Base-by-base conservation (phyloP, 2,329 filamentous ascomycete species). In the Mollisiaceae sp. region DNA sequence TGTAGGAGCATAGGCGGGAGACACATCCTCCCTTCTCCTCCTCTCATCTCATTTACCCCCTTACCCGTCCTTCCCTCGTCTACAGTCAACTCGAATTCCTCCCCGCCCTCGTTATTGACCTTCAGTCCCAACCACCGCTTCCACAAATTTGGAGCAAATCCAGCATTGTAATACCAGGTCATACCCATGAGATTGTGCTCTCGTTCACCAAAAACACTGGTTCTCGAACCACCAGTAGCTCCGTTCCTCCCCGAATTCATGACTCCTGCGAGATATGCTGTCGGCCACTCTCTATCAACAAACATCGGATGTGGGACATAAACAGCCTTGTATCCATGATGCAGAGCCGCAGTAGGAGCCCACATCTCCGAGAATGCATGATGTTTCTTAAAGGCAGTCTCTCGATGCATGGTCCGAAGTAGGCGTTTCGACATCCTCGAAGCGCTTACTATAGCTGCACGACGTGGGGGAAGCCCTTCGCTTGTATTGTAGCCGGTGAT, bases 331-430 rank as follows among this genome's bases (percentile, higher is more conserved):
- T 92, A 89, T 12, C 94, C 94, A 76, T 97, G 94, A 66, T 97
- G 94, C 11, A 98, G 84, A 1, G 94, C 92, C 0, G 92, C 89
- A 0, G 91, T 95, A 0, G 90, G 90, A 0, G 94, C 92, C 93
- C 93, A 97, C 94, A 97, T 97, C 78, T 98, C 94, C 0, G 93
- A 92, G 77, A 97, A 97, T 81, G 95, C 96, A 69, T 92, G 91
- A 78, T 96, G 91, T 72, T 93, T 94, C 75, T 90, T 89, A 73
- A 92, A 86, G 36, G 89, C 88, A 4, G 94, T 97, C 81, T 97
- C 93, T 63, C 88, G 86, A 81, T 98, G 94, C 94, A 98, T 98
- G 20, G 90, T 90, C 67, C 89, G 82, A 15, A 98, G 84, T 57
- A 97, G 86, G 56, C 88, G 88, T 58, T 89, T 88, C 14, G 91